Evolutionary conservation across 2,329 filamentous ascomycete species (phyloP), one percentile per base, ranked within the genome.

Genomic region (Microsporum audouinii): DNA sequence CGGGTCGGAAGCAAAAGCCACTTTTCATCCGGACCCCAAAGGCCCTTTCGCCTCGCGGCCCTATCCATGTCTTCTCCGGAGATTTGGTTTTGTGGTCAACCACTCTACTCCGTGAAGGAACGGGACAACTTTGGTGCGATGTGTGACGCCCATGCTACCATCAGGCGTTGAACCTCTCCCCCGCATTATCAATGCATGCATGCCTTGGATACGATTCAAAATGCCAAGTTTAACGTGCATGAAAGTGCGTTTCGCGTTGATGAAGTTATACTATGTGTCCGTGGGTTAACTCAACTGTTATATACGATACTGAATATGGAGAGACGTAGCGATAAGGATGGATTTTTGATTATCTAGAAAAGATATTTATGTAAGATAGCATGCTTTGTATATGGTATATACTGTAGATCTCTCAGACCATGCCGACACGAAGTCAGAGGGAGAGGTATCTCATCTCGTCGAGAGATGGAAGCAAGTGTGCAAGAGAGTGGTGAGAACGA

Each of bases 341-440:
- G n/a, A 14, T 41, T 41, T 41, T 41, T 41, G 38, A 41, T 12
- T 43, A 43, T 43, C 6, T 43, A n/a, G 39, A 43, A 17, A 34
- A 27, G 34, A 14, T 31, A 17, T 34, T n/a, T 34, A 33, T 36
- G 12, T 34, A 36, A 36, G 49, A 36, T 17, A n/a, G 6, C 31
- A 34, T 55, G 49, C 31, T 36, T 55, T 55, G 33, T 55, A 55
- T 36, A 55, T 36, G 49, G 23, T 23, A 55, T 53, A 55, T 55
- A 55, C 49, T 34, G 23, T 55, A 55, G 49, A 55, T 55, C 49
- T 55, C 49, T 55, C 49, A 7, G 5, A 55, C 49, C 49, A 55
- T 55, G 31, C 49, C 49, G 29, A n/a, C 29, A n/a, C n/a, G 49
- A 10, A 43, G 49, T 34, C 49, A 31, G 49, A 55, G 49, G 49